A percentile compares a stretch with the other conserved stretches of the same genome.
These are phyloP conservation scores for Metarhizium humberi DNA, from an alignment of 2,329 filamentous ascomycete species.

Conservation along the genomic window DNA sequence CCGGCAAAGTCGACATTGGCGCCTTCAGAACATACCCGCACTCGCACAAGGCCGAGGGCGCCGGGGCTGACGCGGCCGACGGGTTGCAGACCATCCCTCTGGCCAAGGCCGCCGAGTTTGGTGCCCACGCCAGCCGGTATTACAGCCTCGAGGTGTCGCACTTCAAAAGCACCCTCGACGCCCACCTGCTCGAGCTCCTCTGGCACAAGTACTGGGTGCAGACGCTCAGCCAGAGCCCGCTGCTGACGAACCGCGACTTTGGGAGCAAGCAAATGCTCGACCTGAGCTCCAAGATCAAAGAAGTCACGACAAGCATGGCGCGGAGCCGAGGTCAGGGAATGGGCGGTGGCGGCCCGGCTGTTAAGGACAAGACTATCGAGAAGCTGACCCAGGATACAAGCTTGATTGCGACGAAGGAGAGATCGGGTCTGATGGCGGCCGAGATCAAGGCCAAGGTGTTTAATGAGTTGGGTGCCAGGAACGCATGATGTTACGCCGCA, in stretches of 20 bases:
- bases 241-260: conserved; percentile 89
- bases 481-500: not conserved
- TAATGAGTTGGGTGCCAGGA: conserved; percentile 26
- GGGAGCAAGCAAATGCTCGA: conserved; percentile 88
- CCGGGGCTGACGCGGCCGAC: conserved; percentile 26
- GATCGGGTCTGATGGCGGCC: conserved; percentile 51
- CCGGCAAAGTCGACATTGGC: conserved; percentile 93
- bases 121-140: conserved; percentile 82
- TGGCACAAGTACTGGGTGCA: conserved; percentile 99
- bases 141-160: conserved; percentile 87
- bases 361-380: conserved; percentile 38
- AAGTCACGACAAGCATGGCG: conserved; percentile 38
- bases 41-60: conserved; percentile 47
- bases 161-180: conserved; percentile 89
- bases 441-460: conserved; percentile 58
- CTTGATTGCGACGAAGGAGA: conserved; percentile 52
- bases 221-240: conserved; percentile 81
- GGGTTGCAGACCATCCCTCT: conserved; percentile 74
- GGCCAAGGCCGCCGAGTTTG: conserved; percentile 93
- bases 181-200: conserved; percentile 73
- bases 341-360: conserved; percentile 3
- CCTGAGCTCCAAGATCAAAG: conserved; percentile 70
- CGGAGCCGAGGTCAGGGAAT: conserved; percentile 18
- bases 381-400: conserved; percentile 54
- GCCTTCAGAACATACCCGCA: conserved; percentile 88